Evolutionary conservation across 2,329 filamentous ascomycete genomes (phyloP).

Genomic region (Phoma sp.): DNA sequence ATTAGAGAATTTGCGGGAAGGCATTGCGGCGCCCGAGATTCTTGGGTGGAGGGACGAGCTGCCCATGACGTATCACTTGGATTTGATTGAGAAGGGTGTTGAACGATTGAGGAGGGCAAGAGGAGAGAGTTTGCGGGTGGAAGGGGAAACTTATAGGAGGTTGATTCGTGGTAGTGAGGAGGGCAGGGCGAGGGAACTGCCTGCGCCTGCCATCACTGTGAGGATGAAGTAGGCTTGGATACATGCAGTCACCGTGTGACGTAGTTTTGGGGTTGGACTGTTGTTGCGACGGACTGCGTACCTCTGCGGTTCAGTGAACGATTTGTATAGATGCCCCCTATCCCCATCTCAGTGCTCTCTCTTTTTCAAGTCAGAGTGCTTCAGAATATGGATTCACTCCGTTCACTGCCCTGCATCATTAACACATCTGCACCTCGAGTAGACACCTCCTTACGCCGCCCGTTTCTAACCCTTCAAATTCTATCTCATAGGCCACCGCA

Average conservation of each 20-base stretch:
- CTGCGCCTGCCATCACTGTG: slow-evolving; percentile 24
- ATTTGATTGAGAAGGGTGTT: slow-evolving; percentile 74
- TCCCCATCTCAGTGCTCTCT: neutral
- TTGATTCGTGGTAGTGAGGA: slow-evolving; percentile 24
- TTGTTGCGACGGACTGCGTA: neutral
- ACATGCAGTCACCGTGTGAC: neutral
- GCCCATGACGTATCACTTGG: slow-evolving; percentile 75
- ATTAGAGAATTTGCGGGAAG: slow-evolving; percentile 73
- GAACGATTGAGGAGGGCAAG: slow-evolving; percentile 73
- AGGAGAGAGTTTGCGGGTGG: slow-evolving; percentile 63
- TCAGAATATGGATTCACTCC: too few species aligned
- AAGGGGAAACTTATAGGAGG: slow-evolving; percentile 57
- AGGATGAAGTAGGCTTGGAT: slow-evolving; percentile 5
- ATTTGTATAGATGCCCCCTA: neutral
- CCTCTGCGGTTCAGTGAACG: neutral
- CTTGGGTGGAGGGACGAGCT: slow-evolving; percentile 60
- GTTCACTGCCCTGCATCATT: neutral
- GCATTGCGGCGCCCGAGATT: slow-evolving; percentile 71
- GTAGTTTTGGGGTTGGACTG: neutral
- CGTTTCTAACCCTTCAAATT: slow-evolving; percentile 53
- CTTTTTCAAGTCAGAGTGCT: too few species aligned
- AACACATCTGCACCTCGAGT: slow-evolving; percentile 53
- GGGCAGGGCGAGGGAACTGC: slow-evolving; percentile 20
- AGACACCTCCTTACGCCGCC: slow-evolving; percentile 55
- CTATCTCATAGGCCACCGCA: slow-evolving; percentile 56